Evolutionary conservation across 2,329 filamentous ascomycete species (phyloP).

Genomic region (Trichoderma atroviride): DNA sequence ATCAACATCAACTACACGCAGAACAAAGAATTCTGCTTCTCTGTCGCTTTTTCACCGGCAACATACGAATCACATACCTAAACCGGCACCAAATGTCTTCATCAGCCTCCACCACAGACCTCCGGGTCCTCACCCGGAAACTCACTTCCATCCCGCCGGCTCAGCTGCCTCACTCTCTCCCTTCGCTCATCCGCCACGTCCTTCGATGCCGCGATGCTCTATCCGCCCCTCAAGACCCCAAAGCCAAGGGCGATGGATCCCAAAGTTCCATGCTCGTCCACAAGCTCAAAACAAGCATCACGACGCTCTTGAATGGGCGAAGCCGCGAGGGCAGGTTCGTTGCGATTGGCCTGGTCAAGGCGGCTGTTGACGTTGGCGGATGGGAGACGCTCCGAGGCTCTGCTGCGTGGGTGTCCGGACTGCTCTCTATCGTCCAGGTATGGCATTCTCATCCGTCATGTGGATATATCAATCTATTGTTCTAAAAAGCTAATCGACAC

Average conservation of each 20-base stretch:
- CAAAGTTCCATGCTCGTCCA: conserved; percentile 74
- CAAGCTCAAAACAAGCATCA: conserved; percentile 78
- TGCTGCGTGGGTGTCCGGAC: conserved; percentile 74
- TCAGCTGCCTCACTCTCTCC: conserved; percentile 73
- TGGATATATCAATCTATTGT: neutral
- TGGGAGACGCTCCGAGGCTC: conserved; percentile 77
- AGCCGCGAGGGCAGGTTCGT: conserved; percentile 74
- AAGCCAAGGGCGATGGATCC: conserved; percentile 62
- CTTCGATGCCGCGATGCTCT: conserved; percentile 62
- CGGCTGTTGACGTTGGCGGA: conserved; percentile 78
- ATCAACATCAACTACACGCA: neutral
- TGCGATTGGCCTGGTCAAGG: conserved; percentile 78
- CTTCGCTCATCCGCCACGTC: conserved; percentile 66
- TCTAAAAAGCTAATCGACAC: conserved; percentile 1
- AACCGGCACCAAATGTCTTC: neutral
- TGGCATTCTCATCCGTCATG: neutral
- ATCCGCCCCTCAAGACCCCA: conserved; percentile 63
- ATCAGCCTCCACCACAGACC: conserved; percentile 53
- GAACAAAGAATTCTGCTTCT: neutral
- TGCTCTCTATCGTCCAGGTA: conserved; percentile 75
- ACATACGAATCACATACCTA: neutral
- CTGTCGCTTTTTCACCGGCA: neutral
- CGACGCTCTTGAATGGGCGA: conserved; percentile 76
- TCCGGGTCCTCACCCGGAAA: conserved; percentile 67
- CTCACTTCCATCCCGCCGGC: conserved; percentile 71